phyloP scores from a whole-genome alignment of 345 rosid species.

The Camelina laxa region DNA sequence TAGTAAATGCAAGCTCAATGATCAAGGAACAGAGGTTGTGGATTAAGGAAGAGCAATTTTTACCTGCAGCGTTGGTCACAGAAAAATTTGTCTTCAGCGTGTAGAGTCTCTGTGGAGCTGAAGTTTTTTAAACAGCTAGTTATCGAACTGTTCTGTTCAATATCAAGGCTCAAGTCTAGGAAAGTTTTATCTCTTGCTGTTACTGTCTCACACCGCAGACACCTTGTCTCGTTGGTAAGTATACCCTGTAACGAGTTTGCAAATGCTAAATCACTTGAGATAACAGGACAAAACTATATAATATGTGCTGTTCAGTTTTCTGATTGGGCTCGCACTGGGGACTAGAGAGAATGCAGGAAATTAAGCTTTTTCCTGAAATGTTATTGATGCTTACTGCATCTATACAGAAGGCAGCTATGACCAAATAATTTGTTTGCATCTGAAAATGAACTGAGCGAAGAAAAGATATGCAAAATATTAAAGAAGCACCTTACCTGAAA shows the following conservation, averaged over 20 bases:
- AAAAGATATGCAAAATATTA: not conserved
- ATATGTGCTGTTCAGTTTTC: not conserved
- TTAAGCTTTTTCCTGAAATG: not conserved
- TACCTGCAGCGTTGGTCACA: slow-evolving; percentile 99
- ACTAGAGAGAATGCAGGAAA: slow-evolving; percentile 12
- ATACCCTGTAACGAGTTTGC: slow-evolving; percentile 58
- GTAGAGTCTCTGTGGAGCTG: slow-evolving; percentile 93
- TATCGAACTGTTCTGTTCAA: slow-evolving; percentile 95
- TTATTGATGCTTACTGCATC: slow-evolving; percentile 4
- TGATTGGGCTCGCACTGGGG: not conserved
- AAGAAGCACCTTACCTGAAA: slow-evolving; percentile 63
- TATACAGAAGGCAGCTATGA: not conserved
- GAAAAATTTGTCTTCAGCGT: slow-evolving; percentile 94
- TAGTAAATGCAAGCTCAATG: no score
- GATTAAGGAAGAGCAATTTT: not conserved
- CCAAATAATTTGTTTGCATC: not conserved
- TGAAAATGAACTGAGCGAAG: not conserved
- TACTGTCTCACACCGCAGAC: slow-evolving; percentile 92
- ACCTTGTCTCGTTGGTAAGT: slow-evolving; percentile 92
- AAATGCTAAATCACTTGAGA: not conserved
- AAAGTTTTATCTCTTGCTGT: slow-evolving; percentile 94
- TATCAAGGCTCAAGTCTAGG: slow-evolving; percentile 93
- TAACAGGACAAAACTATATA: not conserved
- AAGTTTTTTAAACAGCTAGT: slow-evolving; percentile 96
- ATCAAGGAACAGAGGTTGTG: not conserved